Evolutionary conservation across 1,284 basidiomycete species (phyloP), one percentile per base, ranked within the genome.

Genomic region (Apiotrichum sp.): DNA sequence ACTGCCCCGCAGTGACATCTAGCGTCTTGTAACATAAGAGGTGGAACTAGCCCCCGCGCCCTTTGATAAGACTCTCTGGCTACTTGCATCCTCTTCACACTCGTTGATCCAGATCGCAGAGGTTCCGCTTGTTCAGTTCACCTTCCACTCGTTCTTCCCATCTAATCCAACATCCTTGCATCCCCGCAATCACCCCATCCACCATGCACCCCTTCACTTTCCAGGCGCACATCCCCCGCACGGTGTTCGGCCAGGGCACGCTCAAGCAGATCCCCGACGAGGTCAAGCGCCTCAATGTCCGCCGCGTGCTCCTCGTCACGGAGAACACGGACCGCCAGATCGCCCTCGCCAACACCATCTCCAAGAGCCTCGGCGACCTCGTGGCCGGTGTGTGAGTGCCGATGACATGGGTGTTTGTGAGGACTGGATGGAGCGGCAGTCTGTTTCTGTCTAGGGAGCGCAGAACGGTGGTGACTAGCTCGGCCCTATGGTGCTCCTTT

Each of bases 231-330:
- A 72, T 73, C 8, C 71, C 59, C 7, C 59, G 76, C 34, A 77
- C 79, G 46, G 64, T 79, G 60, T 79, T 79, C 55, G 78, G 78
- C n/a, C 63, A 57, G 34, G 78, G 76, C 1, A 78, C 77, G 2
- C 66, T 75, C 50, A 51, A 62, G 16, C 68, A 77, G 54, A 71
- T 79, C 33, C 68, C 73, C 2, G 66, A 69, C 4, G 78, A 79
- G 61, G 64, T 78, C 55, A 59, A 67, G 53, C 55, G 62, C 3
- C 67, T 78, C 43, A 70, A 72, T 43, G 74, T 71, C 49, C 65
- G 67, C 50, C 63, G 65, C 47, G 77, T 73, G 5, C 65, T 79
- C 22, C 63, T 78, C 38, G 65, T 79, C 32, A 77, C 74, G 1
- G 56, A 61, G 59, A 44, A 61, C 56, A 61, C 56, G 39, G 56